phyloP scores from a whole-genome alignment of 495 filamentous ascomycete species.

The Podospora pseudopauciseta region DNA sequence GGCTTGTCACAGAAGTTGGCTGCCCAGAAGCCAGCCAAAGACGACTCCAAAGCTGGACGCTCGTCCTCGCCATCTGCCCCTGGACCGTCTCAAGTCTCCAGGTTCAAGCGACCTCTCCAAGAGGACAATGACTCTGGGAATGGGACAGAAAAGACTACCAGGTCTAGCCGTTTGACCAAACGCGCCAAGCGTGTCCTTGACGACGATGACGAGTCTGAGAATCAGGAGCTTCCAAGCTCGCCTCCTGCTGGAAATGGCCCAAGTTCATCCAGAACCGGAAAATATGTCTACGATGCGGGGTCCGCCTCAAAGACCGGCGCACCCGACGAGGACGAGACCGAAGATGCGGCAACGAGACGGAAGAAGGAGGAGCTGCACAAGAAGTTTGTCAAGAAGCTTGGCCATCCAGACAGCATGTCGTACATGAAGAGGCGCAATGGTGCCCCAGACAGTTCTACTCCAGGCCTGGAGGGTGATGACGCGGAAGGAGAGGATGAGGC shows the following conservation, averaged over 20 bases:
- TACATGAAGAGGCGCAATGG: slow-evolving; percentile 59
- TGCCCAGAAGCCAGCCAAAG: slow-evolving; percentile 16
- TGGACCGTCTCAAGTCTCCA: slow-evolving; percentile 18
- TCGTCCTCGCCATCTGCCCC: slow-evolving; percentile 14
- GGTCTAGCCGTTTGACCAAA: slow-evolving; percentile 37
- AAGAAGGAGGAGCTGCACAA: slow-evolving; percentile 71
- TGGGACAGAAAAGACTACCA: slow-evolving; percentile 34
- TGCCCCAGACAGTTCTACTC: slow-evolving; percentile 50
- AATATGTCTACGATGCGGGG: slow-evolving; percentile 44
- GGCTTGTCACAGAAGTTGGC: slow-evolving; percentile 25
- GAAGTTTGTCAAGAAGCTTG: slow-evolving; percentile 86
- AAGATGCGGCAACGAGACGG: slow-evolving; percentile 42
- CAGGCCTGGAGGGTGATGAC: slow-evolving; percentile 46
- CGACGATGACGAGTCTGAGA: slow-evolving; percentile 21
- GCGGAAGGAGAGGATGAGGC: slow-evolving; percentile 49
- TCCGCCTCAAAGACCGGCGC: slow-evolving; percentile 17
- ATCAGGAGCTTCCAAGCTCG: slow-evolving; percentile 6
- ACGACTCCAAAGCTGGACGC: neutral
- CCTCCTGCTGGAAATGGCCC: slow-evolving; percentile 4
- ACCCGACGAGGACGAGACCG: slow-evolving; percentile 45
- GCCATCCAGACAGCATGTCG: slow-evolving; percentile 73
- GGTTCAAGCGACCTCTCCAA: slow-evolving; percentile 40
- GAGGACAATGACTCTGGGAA: slow-evolving; percentile 30
- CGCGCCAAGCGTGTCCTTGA: slow-evolving; percentile 35
- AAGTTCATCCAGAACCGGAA: slow-evolving; percentile 37